Conservation (phyloP, 192 early-diverging fungal genomes). For the Coemansia guatemalensis region DNA sequence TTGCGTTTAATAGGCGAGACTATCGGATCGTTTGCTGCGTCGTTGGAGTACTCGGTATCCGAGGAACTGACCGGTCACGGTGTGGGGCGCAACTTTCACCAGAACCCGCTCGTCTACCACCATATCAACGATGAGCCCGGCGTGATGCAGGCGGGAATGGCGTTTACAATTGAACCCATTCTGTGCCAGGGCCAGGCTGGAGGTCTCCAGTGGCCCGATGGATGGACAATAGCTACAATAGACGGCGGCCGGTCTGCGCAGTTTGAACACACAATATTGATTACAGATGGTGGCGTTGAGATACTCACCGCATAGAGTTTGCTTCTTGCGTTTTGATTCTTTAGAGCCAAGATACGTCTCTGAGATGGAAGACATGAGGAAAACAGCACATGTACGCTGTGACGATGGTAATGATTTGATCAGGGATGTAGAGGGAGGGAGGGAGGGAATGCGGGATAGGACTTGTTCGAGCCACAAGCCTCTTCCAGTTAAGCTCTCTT, state of each 20-base stretch:
- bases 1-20: constrained; percentile 65
- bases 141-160: constrained; percentile 72
- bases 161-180: constrained; percentile 89
- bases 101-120: constrained; percentile 78
- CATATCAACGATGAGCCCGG: constrained; percentile 72
- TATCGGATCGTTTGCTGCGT: constrained; percentile 52
- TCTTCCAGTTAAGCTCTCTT: too few relatives aligned
- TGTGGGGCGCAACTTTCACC: constrained; percentile 82
- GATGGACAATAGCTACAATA: constrained; percentile 75
- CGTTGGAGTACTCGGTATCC: constrained; percentile 62
- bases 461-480: too few relatives aligned
- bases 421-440: too few relatives aligned
- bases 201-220: constrained; percentile 80
- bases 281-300: constrained; percentile 64
- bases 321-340: too few relatives aligned
- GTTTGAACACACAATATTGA: constrained; percentile 80
- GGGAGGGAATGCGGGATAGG: too few relatives aligned
- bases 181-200: constrained; percentile 74
- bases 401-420: too few relatives aligned
- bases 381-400: too few relatives aligned
- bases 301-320: constrained; percentile 57
- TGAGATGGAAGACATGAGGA: too few relatives aligned
- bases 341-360: too few relatives aligned
- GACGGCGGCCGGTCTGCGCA: constrained; percentile 87
- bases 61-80: constrained; percentile 85